A percentile compares a stretch with the other conserved stretches of the same genome.
phyloP scores from a whole-genome alignment of 495 filamentous ascomycete genomes.

The Aspergillus ellipticus region DNA sequence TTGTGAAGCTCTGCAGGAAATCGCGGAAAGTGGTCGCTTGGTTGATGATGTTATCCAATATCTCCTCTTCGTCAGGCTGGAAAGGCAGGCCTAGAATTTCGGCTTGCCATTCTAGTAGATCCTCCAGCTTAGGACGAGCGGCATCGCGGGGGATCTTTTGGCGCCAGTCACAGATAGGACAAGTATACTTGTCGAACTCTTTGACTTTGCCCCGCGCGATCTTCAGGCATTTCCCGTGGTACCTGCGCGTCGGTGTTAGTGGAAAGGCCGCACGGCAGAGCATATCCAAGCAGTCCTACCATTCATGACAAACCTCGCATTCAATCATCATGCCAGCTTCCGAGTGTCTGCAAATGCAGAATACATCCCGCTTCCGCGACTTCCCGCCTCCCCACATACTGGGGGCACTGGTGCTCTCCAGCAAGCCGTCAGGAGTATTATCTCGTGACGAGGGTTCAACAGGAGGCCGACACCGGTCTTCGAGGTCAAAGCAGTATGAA shows the following conservation, averaged over 20 bases:
- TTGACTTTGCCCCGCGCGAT: slow-evolving; percentile 97
- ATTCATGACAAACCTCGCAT: slow-evolving; percentile 96
- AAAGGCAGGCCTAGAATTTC: slow-evolving; percentile 84
- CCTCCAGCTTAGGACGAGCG: slow-evolving; percentile 91
- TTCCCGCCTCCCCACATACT: slow-evolving; percentile 45
- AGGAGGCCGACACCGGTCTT: slow-evolving; percentile 83
- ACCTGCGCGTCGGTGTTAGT: slow-evolving; percentile 50
- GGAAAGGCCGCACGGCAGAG: neutral
- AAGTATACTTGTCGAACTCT: slow-evolving; percentile 97
- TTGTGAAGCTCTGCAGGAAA: slow-evolving; percentile 76
- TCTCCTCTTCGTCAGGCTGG: slow-evolving; percentile 91
- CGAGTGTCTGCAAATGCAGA: slow-evolving; percentile 90
- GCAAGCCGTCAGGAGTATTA: slow-evolving; percentile 67
- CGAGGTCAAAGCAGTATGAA: slow-evolving; percentile 82
- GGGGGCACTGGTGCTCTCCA: slow-evolving; percentile 39
- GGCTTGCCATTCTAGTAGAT: slow-evolving; percentile 80
- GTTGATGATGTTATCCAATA: slow-evolving; percentile 76
- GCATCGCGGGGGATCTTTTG: slow-evolving; percentile 99
- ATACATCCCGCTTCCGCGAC: slow-evolving; percentile 70
- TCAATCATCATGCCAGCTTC: slow-evolving; percentile 99
- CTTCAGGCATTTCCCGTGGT: slow-evolving; percentile 97
- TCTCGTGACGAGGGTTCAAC: slow-evolving; percentile 90
- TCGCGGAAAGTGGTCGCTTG: slow-evolving; percentile 80
- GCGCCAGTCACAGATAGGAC: slow-evolving; percentile 95
- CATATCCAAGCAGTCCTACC: slow-evolving; percentile 50